Base-by-base conservation (phyloP, 805 yeast genomes). In the Candida orba region DNA sequence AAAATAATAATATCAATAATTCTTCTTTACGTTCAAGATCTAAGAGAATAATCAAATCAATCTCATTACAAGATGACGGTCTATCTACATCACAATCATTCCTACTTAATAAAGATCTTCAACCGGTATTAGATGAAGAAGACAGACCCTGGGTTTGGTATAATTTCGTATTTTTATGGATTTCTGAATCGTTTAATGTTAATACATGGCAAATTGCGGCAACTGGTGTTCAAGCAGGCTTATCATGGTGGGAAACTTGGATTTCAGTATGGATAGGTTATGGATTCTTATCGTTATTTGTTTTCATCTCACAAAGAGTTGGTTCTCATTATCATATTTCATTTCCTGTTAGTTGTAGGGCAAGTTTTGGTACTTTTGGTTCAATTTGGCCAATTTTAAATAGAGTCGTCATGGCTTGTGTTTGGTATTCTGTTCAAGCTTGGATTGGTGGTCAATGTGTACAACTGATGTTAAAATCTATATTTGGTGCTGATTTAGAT, bases 181-280 rank as follows among this genome's bases (percentile, higher is more conserved):
- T 87, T 45, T 87, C 95, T 0, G 96, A 88, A 60, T 81, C 95
- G 24, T 84, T 88, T 68, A 88, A 88, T 64, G 79, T 88, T 58
- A 87, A 85, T 63, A 85, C 96, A 9, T 87, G 91, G 88, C 88
- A 84, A 68, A 86, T 88, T 54, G 95, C 95, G 3, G 79, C 91
- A 8, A 83, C 95, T 0, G 95, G 95, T 54, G 81, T 84, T 44
- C 68, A 71, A 42, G 78, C 80, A 17, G 93, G 93, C 9, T 66
- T 88, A 64, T 75, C 81, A 17, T 87, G 95, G 95, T 88, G 95
- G 95, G 89, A 81, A 58, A 79, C 84, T 14, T 88, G 95, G 95
- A 67, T 87, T 34, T 76, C 91, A 1, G 93, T 88, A 24, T 86
- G 95, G 93, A 50, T 88, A 15, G 96, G 96, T 6, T 88, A 88